A percentile compares a stretch with the other conserved stretches of the same genome.
These are phyloP conservation scores for Starmerella khaoyaiensis DNA, from an alignment of 805 yeast genomes.

Conservation along the genomic window DNA sequence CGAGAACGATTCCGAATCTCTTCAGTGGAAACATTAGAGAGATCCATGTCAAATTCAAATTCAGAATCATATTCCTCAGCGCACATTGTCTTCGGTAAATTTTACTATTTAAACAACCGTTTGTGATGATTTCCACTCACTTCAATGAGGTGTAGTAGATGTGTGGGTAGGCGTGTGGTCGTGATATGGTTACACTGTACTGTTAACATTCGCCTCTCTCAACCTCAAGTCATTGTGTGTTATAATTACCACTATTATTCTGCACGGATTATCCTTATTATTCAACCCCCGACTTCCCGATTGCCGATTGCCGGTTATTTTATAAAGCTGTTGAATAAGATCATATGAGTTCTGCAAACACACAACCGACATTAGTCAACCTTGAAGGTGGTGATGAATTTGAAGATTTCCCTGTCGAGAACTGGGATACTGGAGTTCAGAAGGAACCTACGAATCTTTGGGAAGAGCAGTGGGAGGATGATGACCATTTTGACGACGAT, in stretches of 20 bases:
- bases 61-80: constrained; percentile 33
- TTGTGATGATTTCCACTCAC: neutral
- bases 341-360: neutral
- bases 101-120: no score
- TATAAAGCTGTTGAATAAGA: no score
- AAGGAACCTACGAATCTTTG: constrained; percentile 45
- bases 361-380: constrained; percentile 34
- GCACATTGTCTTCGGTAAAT: constrained; percentile 8
- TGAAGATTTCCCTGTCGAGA: constrained; percentile 68
- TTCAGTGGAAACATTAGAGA: constrained; percentile 59
- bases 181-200: no score
- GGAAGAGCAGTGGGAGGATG: constrained; percentile 95
- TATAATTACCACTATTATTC: no score
- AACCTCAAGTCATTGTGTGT: no score
- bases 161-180: no score
- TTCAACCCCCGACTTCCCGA: neutral
- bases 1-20: constrained; percentile 79
- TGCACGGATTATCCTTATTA: no score
- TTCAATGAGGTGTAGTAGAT: no score
- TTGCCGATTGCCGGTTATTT: neutral
- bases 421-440: constrained; percentile 36
- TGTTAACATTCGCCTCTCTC: no score
- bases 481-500: constrained; percentile 75
- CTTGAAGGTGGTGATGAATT: constrained; percentile 94
- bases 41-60: constrained; percentile 70